These are phyloP conservation scores for Fusarium sp. DNA, from an alignment of 2,329 filamentous ascomycete species.

Conservation along the genomic window DNA sequence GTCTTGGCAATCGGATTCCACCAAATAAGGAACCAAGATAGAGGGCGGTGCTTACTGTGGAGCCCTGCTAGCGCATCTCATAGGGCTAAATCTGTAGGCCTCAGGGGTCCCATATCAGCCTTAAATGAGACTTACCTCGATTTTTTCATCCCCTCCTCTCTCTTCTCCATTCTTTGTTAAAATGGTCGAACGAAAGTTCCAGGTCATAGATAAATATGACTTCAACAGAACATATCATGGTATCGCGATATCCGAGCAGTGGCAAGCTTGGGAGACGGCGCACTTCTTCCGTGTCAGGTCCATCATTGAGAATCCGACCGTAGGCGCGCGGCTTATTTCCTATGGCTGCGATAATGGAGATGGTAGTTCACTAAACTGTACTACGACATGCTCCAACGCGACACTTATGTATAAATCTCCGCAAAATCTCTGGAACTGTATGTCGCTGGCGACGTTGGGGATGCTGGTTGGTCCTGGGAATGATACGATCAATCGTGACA, in stretches of 20 bases:
- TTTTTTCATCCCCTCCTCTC: neutral
- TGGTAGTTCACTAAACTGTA: neutral
- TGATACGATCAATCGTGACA: neutral
- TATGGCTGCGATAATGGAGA: neutral
- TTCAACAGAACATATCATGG: neutral
- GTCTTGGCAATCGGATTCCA: neutral
- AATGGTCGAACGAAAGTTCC: neutral
- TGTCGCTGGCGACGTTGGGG: neutral
- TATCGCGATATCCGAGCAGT: neutral
- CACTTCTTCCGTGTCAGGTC: neutral
- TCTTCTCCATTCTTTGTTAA: neutral
- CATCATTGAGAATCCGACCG: neutral
- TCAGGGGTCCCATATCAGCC: neutral
- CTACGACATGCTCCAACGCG: neutral
- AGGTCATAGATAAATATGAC: neutral
- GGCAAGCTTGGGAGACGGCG: slow-evolving; percentile 5
- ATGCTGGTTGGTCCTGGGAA: neutral
- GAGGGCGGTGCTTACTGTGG: neutral
- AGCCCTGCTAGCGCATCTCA: neutral
- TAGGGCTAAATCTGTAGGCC: neutral
- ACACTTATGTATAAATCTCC: neutral
- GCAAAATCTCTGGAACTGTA: neutral
- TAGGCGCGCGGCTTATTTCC: neutral
- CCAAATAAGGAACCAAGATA: neutral
- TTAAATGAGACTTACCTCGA: neutral